Evolutionary conservation across 495 filamentous ascomycete genomes (phyloP).

Genomic region (Jackrogersella minutella): DNA sequence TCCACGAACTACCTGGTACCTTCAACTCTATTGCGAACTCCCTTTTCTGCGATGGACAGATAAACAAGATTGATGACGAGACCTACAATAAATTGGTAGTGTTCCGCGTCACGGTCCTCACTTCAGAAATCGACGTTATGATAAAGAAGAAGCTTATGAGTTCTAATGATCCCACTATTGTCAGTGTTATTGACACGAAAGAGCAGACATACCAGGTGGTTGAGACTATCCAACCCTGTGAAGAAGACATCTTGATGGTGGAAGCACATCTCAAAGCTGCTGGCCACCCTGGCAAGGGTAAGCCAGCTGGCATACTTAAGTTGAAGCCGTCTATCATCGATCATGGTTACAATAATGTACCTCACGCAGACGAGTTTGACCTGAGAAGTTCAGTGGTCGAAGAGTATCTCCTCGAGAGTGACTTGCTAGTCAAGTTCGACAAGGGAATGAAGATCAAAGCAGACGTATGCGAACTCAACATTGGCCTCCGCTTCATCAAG

Average conservation of each 20-base stretch:
- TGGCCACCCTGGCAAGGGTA: constrained; percentile 35
- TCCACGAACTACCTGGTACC: constrained; percentile 66
- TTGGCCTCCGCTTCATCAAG: constrained; percentile 65
- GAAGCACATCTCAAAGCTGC: constrained; percentile 35
- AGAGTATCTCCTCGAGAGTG: constrained; percentile 73
- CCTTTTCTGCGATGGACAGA: constrained; percentile 39
- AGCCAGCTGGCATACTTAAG: constrained; percentile 51
- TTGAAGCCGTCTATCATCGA: constrained; percentile 47
- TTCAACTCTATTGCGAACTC: constrained; percentile 69
- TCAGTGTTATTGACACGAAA: constrained; percentile 34
- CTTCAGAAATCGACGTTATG: constrained; percentile 14
- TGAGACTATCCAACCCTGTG: constrained; percentile 24
- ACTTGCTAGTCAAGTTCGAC: constrained; percentile 66
- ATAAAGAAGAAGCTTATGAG: constrained; percentile 16
- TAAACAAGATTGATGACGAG: constrained; percentile 24
- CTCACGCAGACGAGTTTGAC: constrained; percentile 46
- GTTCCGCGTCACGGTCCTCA: constrained; percentile 31
- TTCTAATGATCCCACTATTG: constrained; percentile 27
- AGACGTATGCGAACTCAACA: constrained; percentile 67
- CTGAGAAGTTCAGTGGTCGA: constrained; percentile 25
- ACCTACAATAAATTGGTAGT: constrained; percentile 30
- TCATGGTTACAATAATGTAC: constrained; percentile 52
- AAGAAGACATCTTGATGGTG: constrained; percentile 31
- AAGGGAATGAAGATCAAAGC: constrained; percentile 80
- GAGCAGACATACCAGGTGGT: constrained; percentile 41